phyloP scores from a whole-genome alignment of 768 basidiomycete genomes.

The Clitopilus hobsonii region DNA sequence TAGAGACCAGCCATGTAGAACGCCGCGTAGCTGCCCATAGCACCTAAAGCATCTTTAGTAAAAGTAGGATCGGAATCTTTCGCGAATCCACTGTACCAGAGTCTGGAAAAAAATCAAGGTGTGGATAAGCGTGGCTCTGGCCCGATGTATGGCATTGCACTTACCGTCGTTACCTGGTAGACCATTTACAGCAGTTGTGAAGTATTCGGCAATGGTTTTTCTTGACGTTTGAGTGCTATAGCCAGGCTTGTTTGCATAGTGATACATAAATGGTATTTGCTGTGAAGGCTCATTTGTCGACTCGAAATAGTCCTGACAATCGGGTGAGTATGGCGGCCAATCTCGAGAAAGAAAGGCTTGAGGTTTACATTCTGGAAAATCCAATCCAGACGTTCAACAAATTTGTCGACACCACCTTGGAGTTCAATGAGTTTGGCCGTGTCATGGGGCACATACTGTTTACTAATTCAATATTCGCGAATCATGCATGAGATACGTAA shows the following conservation, averaged over 20 bases:
- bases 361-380: slow-evolving; percentile 46
- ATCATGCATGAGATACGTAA: neutral
- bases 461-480: neutral
- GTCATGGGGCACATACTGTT: slow-evolving; percentile 61
- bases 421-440: slow-evolving; percentile 56
- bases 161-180: slow-evolving; percentile 64
- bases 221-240: slow-evolving; percentile 52
- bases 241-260: slow-evolving; percentile 59
- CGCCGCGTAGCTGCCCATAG: slow-evolving; percentile 58
- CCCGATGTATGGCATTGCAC: slow-evolving; percentile 10
- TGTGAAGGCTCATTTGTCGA: slow-evolving; percentile 62
- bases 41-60: slow-evolving; percentile 30
- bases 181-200: slow-evolving; percentile 52
- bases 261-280: slow-evolving; percentile 68
- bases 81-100: slow-evolving; percentile 12
- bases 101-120: slow-evolving; percentile 10
- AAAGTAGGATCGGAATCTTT: neutral
- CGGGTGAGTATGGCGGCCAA: neutral
- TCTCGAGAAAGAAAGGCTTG: neutral
- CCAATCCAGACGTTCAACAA: slow-evolving; percentile 51
- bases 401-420: slow-evolving; percentile 52
- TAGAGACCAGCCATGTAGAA: slow-evolving; percentile 61
- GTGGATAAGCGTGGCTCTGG: too few relatives aligned
- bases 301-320: slow-evolving; percentile 50
- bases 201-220: slow-evolving; percentile 49